Evolutionary conservation across 2,329 filamentous ascomycete genomes (phyloP), one percentile per base, ranked within the genome.

Genomic region (Exophiala oligosperma): DNA sequence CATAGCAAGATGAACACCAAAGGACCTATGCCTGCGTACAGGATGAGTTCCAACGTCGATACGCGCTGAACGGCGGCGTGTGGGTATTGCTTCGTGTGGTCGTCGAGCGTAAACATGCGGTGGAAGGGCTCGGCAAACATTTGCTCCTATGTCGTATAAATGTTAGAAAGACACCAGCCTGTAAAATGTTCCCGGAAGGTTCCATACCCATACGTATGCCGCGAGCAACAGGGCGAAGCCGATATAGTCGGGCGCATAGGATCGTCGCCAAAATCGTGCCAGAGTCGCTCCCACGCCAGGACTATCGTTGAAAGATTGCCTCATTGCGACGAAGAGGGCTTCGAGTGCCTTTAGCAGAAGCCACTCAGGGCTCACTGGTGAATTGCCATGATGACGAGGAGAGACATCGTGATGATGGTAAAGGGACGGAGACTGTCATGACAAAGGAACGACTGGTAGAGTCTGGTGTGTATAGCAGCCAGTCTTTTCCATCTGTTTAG

Each of bases 101-200:
- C 91, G 71, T 92, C 89, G 62, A 97, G 83, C 64, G 85, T 89
- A 77, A 99, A 97, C 85, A 97, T 89, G 75, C 91, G 91, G 73
- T 97, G 92, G 72, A 97, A 97, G 0, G 94, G 94, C 60, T 88
- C 86, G 67, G 90, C 82, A 64, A 89, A 80, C 67, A 89, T 77
- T 73, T 85, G 80, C 44, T 91, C 80, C 82, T 90, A 62, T 69
- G 26, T 84, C 57, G 86, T 5, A 40, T 12, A 14, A 4, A 17
- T 12, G 4, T 40, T 17, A 40, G 37, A 12, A 14, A 40, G 37
- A 4, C 26, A 2, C 7, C 26, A 24, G 38, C 12, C 12, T 11
- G 17, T 24, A 3, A 12, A 35, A 3, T n/a, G 9, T 4, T 17
- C 21, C 8, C 3, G 11, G 5, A 47, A 8, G 26, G 26, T 29